A percentile compares a stretch with the other conserved stretches of the same genome.
Evolutionary conservation across 2,329 filamentous ascomycete genomes (phyloP).

Genomic region (Chaetomiaceae sp.): DNA sequence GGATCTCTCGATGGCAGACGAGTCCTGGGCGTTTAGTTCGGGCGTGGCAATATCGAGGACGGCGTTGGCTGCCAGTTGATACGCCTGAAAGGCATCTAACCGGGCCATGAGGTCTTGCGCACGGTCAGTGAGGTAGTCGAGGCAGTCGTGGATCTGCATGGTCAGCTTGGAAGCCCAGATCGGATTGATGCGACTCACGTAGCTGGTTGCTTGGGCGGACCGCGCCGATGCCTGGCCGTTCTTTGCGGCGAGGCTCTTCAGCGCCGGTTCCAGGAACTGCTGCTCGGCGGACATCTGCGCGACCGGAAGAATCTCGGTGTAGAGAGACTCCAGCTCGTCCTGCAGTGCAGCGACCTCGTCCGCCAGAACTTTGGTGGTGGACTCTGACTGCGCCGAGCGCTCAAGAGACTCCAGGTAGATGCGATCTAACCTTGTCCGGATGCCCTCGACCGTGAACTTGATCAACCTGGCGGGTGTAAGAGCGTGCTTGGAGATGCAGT

Average conservation of each 20-base stretch:
- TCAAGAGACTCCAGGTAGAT: conserved; percentile 48
- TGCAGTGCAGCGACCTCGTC: conserved; percentile 50
- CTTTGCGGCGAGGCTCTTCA: conserved; percentile 41
- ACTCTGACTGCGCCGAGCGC: conserved; percentile 17
- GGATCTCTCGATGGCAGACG: conserved; percentile 27
- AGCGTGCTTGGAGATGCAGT: not conserved
- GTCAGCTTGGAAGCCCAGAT: conserved; percentile 23
- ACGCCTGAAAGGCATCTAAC: conserved; percentile 43
- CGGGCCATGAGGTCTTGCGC: conserved; percentile 39
- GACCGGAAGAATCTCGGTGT: conserved; percentile 64
- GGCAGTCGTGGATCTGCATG: conserved; percentile 46
- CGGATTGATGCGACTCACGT: conserved; percentile 38
- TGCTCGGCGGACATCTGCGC: conserved; percentile 68
- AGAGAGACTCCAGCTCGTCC: conserved; percentile 64
- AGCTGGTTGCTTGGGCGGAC: conserved; percentile 45
- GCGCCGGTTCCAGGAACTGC: conserved; percentile 60
- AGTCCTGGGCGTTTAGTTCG: conserved; percentile 37
- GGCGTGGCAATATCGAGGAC: conserved; percentile 41
- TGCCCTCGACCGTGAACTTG: conserved; percentile 52
- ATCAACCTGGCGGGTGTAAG: conserved; percentile 42
- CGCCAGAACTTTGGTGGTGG: conserved; percentile 23
- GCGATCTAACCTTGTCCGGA: conserved; percentile 52
- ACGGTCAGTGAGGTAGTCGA: conserved; percentile 48
- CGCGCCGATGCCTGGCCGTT: conserved; percentile 42
- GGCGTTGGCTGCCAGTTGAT: conserved; percentile 38